These are phyloP conservation scores for Ceratocystis albifundus DNA, from an alignment of 2,329 filamentous ascomycete species.

Conservation along the genomic window DNA sequence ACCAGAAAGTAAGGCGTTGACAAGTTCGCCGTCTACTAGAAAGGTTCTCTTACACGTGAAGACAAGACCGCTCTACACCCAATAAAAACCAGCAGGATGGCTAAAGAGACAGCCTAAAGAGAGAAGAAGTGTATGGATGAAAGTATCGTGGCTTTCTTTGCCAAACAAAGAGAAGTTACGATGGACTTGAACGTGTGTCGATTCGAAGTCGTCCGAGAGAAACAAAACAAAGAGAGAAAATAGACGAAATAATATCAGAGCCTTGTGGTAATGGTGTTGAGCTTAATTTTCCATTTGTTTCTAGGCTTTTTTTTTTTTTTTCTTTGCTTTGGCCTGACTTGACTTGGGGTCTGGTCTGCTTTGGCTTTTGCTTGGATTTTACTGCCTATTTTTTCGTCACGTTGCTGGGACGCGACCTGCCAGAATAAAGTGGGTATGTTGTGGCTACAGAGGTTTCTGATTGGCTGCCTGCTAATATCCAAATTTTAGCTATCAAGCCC, in stretches of 20 bases:
- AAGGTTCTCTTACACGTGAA: no score
- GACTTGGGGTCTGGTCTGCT: not conserved
- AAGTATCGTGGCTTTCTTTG: not conserved
- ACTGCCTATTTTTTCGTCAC: conserved; percentile 17
- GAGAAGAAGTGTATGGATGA: not conserved
- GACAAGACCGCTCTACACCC: no score
- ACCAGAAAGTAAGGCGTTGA: not conserved
- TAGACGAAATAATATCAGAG: not conserved
- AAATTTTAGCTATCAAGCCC: not conserved
- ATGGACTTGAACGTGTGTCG: not conserved
- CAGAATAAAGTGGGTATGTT: not conserved
- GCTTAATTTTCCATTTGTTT: not conserved
- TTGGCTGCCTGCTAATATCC: not conserved
- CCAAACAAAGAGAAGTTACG: not conserved
- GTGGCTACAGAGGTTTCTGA: not conserved
- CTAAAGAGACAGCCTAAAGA: no score
- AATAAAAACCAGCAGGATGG: no score
- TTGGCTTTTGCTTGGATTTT: not conserved
- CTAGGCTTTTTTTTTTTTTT: not conserved
- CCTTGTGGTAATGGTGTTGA: conserved; percentile 2
- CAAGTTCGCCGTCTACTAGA: not conserved
- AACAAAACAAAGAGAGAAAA: conserved; percentile 12
- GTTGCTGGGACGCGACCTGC: conserved; percentile 15
- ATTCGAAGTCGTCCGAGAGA: not conserved
- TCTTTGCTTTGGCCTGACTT: not conserved